Evolutionary conservation across 2,329 filamentous ascomycete species (phyloP).

Genomic region (Xylaria digitata): DNA sequence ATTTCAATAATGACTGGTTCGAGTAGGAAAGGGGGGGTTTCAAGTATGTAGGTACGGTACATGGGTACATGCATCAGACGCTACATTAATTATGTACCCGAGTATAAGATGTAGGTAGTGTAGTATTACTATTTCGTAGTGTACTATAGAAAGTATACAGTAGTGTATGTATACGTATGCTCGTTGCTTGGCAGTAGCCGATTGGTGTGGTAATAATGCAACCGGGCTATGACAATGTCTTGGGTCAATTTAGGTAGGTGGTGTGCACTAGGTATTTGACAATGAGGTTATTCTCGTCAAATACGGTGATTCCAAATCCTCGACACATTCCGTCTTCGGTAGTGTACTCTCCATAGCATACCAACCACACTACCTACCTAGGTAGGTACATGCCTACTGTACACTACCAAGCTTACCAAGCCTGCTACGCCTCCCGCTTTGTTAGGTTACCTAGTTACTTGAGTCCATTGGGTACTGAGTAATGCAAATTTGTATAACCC

Average conservation of each 20-base stretch:
- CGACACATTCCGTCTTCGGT: not conserved
- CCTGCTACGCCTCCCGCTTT: too few relatives aligned
- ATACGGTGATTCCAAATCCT: conserved; percentile 31
- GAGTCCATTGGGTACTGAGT: not conserved
- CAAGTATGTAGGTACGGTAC: conserved; percentile 5
- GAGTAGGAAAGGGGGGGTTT: conserved; percentile 9
- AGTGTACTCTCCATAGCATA: too few relatives aligned
- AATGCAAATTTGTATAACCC: conserved; percentile 32
- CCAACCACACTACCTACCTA: too few relatives aligned
- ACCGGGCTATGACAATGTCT: conserved; percentile 16
- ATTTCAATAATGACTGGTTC: not conserved
- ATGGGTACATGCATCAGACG: not conserved
- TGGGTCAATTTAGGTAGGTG: conserved; percentile 6
- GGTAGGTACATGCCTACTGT: too few relatives aligned
- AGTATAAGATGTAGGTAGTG: too few relatives aligned
- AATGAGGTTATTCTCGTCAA: conserved; percentile 9
- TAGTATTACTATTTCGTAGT: conserved; percentile 27
- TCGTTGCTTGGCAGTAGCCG: conserved; percentile 26
- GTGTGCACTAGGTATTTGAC: conserved; percentile 16
- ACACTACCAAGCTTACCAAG: too few relatives aligned
- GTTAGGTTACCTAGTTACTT: too few relatives aligned
- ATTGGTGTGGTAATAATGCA: conserved; percentile 18
- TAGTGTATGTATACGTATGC: conserved; percentile 19
- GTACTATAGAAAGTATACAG: not conserved
- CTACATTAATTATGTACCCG: not conserved